Evolutionary conservation across 208 protist genomes (phyloP).

Genomic region (Leishmania turanica): DNA sequence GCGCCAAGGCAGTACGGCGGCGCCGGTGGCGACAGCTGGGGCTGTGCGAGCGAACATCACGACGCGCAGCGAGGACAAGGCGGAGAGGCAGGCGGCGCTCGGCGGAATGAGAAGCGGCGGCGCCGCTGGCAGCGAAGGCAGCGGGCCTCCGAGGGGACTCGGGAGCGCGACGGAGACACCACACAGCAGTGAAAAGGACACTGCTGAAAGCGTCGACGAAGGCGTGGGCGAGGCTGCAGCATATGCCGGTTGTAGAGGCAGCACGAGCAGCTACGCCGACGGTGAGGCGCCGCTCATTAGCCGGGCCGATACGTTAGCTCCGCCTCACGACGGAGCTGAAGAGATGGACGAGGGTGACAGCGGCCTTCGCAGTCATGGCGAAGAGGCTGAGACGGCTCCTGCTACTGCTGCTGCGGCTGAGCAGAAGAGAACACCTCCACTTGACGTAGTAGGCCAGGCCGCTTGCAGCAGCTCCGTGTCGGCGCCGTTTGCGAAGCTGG

Average conservation of each 20-base stretch:
- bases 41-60: background rate
- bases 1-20: background rate
- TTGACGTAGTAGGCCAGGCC: background rate
- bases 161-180: constrained; percentile 14
- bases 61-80: background rate
- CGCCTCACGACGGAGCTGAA: background rate
- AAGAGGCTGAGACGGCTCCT: background rate
- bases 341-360: background rate
- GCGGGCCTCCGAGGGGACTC: background rate
- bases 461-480: background rate
- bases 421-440: background rate
- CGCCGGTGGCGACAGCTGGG: background rate
- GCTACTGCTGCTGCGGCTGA: background rate
- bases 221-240: background rate
- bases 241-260: background rate
- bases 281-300: background rate
- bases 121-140: background rate
- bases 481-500: background rate
- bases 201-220: background rate
- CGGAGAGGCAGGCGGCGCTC: background rate
- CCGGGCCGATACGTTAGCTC: background rate
- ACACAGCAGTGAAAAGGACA: constrained; percentile 1
- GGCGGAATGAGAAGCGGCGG: background rate
- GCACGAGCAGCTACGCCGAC: background rate
- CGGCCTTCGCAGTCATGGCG: background rate